Evolutionary conservation across 208 protist genomes (phyloP).

Genomic region (Trypanosoma mega): DNA sequence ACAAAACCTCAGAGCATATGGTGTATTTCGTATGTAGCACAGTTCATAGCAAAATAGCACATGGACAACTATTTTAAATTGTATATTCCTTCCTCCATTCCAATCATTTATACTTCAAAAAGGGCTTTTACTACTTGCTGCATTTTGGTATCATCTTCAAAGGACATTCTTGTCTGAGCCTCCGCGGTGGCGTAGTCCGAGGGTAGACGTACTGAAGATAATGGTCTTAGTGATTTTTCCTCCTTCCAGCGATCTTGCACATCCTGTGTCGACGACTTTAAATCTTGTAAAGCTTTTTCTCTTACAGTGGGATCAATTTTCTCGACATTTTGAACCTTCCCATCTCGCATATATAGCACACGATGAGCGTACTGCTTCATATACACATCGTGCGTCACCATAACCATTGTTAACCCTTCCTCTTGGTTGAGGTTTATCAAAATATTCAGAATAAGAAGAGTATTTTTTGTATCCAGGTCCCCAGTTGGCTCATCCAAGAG

Average conservation of each 20-base stretch:
- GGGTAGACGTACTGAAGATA: constrained; percentile 34
- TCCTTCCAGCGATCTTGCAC: constrained; percentile 9
- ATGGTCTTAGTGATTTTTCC: constrained; percentile 8
- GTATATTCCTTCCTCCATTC: no score
- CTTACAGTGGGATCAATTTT: constrained; percentile 39
- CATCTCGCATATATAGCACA: constrained; percentile 95
- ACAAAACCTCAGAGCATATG: not conserved
- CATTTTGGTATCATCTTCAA: constrained; percentile 69
- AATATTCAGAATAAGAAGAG: constrained; percentile 93
- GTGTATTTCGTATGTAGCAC: not conserved
- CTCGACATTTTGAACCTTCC: constrained; percentile 84
- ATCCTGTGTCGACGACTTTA: constrained; percentile 29
- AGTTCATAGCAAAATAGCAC: constrained; percentile 3
- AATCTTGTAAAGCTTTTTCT: constrained; percentile 38
- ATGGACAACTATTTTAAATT: no score
- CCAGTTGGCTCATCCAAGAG: constrained; percentile 96
- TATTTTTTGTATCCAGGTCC: constrained; percentile 96
- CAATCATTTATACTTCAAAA: constrained; percentile 45
- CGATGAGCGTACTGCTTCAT: constrained; percentile 94
- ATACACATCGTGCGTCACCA: constrained; percentile 97
- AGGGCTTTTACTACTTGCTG: constrained; percentile 55
- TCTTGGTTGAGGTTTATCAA: constrained; percentile 89
- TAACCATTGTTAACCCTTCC: constrained; percentile 93
- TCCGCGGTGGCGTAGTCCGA: constrained; percentile 59
- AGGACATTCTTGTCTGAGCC: constrained; percentile 51